Evolutionary conservation across 306 rosid species (phyloP).

Genomic region (Boehmeria nivea): DNA sequence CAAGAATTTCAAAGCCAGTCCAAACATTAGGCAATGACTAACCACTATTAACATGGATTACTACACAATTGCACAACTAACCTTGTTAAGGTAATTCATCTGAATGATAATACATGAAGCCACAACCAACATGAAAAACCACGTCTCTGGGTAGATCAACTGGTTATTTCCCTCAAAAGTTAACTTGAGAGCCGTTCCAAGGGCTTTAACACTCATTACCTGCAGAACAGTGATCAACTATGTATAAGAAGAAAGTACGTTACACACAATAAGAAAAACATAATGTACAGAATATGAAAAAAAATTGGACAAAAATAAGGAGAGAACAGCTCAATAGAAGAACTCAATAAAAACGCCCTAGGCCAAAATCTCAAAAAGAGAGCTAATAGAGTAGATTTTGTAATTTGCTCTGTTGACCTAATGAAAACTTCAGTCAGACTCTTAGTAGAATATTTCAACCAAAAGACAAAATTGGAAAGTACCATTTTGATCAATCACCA

Average conservation of each 20-base stretch:
- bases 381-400: not conserved
- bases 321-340: too few relatives aligned
- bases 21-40: too few relatives aligned
- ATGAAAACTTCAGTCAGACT: too few relatives aligned
- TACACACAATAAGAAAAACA: not conserved
- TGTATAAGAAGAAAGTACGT: not conserved
- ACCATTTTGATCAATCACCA: not conserved
- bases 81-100: conserved; percentile 90
- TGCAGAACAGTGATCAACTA: conserved; percentile 21
- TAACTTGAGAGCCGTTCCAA: conserved; percentile 80
- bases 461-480: not conserved
- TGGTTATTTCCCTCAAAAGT: conserved; percentile 88
- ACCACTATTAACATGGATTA: not conserved
- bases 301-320: too few relatives aligned
- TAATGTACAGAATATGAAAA: not conserved
- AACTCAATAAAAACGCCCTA: not conserved
- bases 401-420: too few relatives aligned
- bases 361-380: too few relatives aligned
- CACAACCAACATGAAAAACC: conserved; percentile 81
- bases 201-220: conserved; percentile 98
- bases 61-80: conserved; percentile 17
- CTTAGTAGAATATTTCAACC: not conserved
- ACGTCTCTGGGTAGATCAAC: conserved; percentile 59
- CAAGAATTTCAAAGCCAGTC: not conserved
- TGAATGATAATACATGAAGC: conserved; percentile 61